Conservation (phyloP, 257 asterid genomes). For the Solanum tarapatanum region DNA sequence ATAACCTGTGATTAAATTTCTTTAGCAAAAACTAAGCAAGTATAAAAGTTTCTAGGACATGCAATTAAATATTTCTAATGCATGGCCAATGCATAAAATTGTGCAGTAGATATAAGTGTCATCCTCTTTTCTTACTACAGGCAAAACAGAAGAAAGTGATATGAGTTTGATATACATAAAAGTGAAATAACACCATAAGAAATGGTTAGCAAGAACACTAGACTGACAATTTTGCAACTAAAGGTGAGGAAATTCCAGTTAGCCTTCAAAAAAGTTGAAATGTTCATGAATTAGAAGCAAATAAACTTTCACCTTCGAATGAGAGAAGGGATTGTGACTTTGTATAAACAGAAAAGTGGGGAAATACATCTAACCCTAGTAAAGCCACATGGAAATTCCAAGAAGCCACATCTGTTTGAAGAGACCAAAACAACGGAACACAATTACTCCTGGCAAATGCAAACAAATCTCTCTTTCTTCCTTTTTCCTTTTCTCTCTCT, state of each 20-base stretch:
- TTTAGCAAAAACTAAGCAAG: neutral
- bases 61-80: neutral
- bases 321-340: neutral
- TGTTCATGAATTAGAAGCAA: neutral
- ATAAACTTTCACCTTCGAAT: neutral
- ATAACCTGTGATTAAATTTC: conserved; percentile 47
- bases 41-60: neutral
- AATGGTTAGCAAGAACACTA: neutral
- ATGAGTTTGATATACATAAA: neutral
- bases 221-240: neutral
- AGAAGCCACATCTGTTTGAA: neutral
- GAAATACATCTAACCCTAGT: neutral
- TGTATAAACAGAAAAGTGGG: neutral
- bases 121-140: neutral
- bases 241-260: neutral
- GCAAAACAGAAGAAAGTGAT: neutral
- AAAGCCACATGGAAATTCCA: neutral
- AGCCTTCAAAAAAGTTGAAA: neutral
- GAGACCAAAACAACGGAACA: neutral
- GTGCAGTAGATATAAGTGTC: neutral
- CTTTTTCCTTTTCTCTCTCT: neutral
- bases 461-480: neutral
- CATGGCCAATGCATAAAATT: neutral
- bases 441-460: neutral
- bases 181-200: neutral